Conservation (phyloP, 306 rosid genomes). For the Cucumis melo region DNA sequence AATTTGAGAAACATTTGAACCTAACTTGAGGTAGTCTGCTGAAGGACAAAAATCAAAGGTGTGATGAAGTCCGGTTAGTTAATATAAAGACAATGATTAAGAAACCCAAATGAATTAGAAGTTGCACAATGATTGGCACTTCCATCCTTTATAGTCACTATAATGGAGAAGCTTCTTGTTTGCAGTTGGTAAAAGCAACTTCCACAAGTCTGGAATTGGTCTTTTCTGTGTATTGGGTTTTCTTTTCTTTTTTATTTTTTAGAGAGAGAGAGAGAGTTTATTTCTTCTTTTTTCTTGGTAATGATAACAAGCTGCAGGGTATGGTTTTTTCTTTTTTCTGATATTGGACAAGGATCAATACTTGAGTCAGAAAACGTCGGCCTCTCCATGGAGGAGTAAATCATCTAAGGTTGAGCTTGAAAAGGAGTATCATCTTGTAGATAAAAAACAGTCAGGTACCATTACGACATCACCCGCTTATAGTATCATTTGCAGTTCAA, state of each 20-base stretch:
- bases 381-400: neutral
- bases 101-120: neutral
- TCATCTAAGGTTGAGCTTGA: neutral
- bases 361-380: neutral
- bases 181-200: slow-evolving; percentile 3
- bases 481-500: neutral
- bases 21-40: neutral
- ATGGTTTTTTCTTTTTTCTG: neutral
- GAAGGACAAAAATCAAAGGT: neutral
- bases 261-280: no score
- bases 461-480: neutral
- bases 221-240: neutral
- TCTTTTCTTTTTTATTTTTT: neutral
- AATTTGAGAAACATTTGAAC: neutral
- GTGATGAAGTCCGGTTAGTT: neutral
- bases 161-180: neutral
- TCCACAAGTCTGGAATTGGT: neutral
- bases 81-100: neutral
- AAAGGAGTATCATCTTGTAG: neutral
- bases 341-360: neutral
- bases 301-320: neutral
- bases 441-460: neutral
- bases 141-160: neutral
- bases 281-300: neutral
- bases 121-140: neutral